A percentile compares a stretch with the other conserved stretches of the same genome.
Evolutionary conservation across 345 rosid genomes (phyloP).

Genomic region (Limnanthes douglasii): DNA sequence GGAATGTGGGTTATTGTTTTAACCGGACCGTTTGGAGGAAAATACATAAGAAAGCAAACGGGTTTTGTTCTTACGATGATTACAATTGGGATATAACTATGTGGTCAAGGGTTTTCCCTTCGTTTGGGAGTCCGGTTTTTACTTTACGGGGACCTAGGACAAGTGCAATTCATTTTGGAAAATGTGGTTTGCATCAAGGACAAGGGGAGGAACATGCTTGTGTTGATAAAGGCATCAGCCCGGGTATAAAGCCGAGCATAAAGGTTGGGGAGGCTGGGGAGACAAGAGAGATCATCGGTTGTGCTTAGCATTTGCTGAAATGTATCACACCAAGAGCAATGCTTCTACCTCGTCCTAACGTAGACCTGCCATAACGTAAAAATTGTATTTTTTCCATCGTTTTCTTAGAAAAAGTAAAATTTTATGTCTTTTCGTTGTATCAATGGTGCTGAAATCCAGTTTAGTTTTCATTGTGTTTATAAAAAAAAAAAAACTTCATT

Average conservation of each 20-base stretch:
- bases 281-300: slow-evolving; percentile 68
- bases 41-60: slow-evolving; percentile 63
- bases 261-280: slow-evolving; percentile 99
- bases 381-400: too few species aligned
- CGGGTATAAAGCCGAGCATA: slow-evolving; percentile 92
- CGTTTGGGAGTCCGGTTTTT: slow-evolving; percentile 77
- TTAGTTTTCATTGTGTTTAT: too few species aligned
- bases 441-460: too few species aligned
- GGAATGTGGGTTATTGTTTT: slow-evolving; percentile 81
- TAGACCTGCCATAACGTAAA: too few species aligned
- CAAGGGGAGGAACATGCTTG: slow-evolving; percentile 47
- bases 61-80: slow-evolving; percentile 87
- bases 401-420: too few species aligned
- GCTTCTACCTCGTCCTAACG: too few species aligned
- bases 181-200: slow-evolving; percentile 97
- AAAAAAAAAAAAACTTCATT: too few species aligned
- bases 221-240: slow-evolving; percentile 71
- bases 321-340: too few species aligned
- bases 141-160: slow-evolving; percentile 80
- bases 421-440: too few species aligned
- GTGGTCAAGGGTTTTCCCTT: slow-evolving; percentile 97
- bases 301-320: slow-evolving; percentile 61
- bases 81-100: slow-evolving; percentile 98
- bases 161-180: slow-evolving; percentile 92
- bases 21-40: slow-evolving; percentile 76